Conservation (phyloP, 2,329 filamentous ascomycete species). For the Fusarium graminum region DNA sequence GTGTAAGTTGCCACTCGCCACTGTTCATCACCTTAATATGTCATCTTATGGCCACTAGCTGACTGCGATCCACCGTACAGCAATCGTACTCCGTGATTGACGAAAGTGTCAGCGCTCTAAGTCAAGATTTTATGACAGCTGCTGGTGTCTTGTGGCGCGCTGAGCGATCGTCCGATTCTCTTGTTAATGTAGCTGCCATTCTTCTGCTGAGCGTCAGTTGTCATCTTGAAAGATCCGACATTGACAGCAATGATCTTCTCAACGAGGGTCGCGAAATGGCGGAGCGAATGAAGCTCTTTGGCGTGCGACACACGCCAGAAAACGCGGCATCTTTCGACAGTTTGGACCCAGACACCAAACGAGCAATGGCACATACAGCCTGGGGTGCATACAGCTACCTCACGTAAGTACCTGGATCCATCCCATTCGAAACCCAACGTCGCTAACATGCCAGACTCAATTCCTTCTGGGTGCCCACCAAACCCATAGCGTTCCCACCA, state of each 20-base stretch:
- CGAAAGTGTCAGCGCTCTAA: slow-evolving; percentile 8
- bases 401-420: slow-evolving; percentile 13
- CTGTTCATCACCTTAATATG: background rate
- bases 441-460: slow-evolving; percentile 19
- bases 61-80: slow-evolving; percentile 9
- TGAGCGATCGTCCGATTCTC: slow-evolving; percentile 32
- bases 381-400: slow-evolving; percentile 35
- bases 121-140: slow-evolving; percentile 25
- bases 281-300: slow-evolving; percentile 23
- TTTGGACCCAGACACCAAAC: slow-evolving; percentile 11
- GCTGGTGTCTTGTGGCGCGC: slow-evolving; percentile 30
- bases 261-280: slow-evolving; percentile 26
- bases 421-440: accelerated
- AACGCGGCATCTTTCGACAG: slow-evolving; percentile 24
- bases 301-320: slow-evolving; percentile 18
- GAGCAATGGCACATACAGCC: slow-evolving; percentile 18
- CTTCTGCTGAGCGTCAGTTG: slow-evolving; percentile 29
- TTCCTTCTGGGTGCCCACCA: slow-evolving; percentile 22
- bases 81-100: slow-evolving; percentile 31
- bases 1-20: slow-evolving; percentile 44
- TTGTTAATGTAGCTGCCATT: slow-evolving; percentile 32
- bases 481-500: slow-evolving; percentile 25
- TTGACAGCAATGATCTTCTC: slow-evolving; percentile 18
- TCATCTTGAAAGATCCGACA: slow-evolving; percentile 12
- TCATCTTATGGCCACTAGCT: background rate